phyloP scores from a whole-genome alignment of 176 grass and related monocot species.

The Oryza nivara region DNA sequence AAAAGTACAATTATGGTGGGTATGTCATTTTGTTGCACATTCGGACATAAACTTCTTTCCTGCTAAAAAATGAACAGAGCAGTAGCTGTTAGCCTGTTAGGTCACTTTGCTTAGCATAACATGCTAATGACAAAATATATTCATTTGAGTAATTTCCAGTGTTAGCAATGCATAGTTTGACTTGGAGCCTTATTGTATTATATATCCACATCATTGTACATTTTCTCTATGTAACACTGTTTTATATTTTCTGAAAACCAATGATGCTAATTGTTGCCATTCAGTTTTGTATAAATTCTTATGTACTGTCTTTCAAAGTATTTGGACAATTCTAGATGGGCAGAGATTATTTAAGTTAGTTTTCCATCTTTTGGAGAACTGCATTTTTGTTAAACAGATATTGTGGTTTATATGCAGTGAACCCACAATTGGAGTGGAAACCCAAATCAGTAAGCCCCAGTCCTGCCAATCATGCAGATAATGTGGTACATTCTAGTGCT shows the following conservation, averaged over 20 bases:
- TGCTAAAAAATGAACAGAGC: not conserved
- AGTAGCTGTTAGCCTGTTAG: not conserved
- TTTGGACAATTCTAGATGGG: not conserved
- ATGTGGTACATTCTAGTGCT: conserved; percentile 26
- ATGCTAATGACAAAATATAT: not conserved
- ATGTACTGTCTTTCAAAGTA: not conserved
- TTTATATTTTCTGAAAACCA: conserved; percentile 10
- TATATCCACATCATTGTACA: conserved; percentile 3
- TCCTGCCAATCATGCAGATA: conserved; percentile 30
- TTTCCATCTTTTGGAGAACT: not conserved
- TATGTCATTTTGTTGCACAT: conserved; percentile 9
- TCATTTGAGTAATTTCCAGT: not conserved
- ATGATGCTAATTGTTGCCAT: conserved; percentile 16
- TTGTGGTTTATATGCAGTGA: conserved; percentile 45
- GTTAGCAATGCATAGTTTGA: not conserved
- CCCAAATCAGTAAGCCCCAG: conserved; percentile 63
- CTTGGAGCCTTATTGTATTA: not conserved
- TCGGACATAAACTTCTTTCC: not conserved
- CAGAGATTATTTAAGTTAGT: not conserved
- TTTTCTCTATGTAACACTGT: not conserved
- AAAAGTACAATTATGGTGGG: conserved; percentile 9
- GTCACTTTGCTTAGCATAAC: conserved; percentile 3
- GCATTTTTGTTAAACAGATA: conserved; percentile 15
- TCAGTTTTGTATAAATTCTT: conserved; percentile 11
- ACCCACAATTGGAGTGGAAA: conserved; percentile 69